Evolutionary conservation across 768 basidiomycete genomes (phyloP).

Genomic region (Tubosaeta sp.): DNA sequence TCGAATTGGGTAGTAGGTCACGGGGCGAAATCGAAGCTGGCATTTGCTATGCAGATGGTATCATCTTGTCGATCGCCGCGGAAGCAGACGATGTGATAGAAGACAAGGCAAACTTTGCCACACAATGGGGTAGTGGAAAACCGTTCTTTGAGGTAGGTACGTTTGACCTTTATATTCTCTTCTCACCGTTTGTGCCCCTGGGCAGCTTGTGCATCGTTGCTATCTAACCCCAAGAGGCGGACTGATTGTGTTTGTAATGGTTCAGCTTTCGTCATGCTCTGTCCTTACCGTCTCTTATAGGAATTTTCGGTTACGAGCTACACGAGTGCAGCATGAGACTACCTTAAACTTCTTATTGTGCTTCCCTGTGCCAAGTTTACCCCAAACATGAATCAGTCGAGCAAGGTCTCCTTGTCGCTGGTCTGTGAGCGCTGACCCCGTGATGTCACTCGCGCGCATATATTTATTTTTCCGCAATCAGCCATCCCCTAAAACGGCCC

Average conservation of each 20-base stretch:
- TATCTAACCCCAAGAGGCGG: constrained; percentile 69
- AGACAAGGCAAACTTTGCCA: no score
- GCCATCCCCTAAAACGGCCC: constrained; percentile 55
- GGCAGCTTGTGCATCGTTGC: no score
- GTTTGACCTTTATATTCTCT: no score
- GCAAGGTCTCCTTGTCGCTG: constrained; percentile 81
- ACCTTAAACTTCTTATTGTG: constrained; percentile 77
- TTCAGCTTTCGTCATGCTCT: neutral
- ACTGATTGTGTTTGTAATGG: constrained; percentile 49
- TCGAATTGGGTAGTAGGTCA: constrained; percentile 50
- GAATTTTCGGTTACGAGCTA: constrained; percentile 86
- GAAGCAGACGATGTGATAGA: constrained; percentile 30
- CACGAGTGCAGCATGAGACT: constrained; percentile 81
- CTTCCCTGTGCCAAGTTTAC: constrained; percentile 79
- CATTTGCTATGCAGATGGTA: constrained; percentile 59
- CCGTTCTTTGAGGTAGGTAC: no score
- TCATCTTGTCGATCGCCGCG: constrained; percentile 51
- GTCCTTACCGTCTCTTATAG: constrained; percentile 33
- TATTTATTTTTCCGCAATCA: constrained; percentile 24
- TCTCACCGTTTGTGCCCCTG: no score
- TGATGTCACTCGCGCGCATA: neutral
- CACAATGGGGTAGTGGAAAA: no score
- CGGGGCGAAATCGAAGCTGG: constrained; percentile 54
- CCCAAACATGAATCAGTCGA: constrained; percentile 71
- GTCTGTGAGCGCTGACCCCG: constrained; percentile 52